Evolutionary conservation across 176 grass and related monocot genomes (phyloP), one percentile per base, ranked within the genome.

Genomic region (bread wheat (Triticum aestivum)): DNA sequence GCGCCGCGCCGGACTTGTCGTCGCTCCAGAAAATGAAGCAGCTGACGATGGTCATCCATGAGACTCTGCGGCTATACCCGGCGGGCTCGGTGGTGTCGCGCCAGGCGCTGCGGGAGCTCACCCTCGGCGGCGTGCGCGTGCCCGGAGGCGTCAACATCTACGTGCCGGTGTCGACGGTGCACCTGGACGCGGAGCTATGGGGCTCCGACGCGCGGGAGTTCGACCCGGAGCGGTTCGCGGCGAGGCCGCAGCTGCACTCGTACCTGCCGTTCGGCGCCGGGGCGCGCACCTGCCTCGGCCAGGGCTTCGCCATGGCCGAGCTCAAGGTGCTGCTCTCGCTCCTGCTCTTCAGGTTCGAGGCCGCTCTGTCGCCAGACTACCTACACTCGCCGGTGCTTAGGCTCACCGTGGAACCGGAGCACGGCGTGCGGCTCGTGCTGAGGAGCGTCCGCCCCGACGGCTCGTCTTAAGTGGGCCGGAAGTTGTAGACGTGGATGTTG

Each of bases 21-120:
- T 85, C 91, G 2, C 84, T 98, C 13, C 92, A 96, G 14, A 92
- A 74, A 87, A 96, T 96, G 96, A 98, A 94, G 85, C 89, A 98
- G 93, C 81, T 98, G 66, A 91, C 93, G 47, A 98, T 95, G 96
- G 91, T 98, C 86, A 98, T 98, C 86, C 93, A 98, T 85, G 96
- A 98, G 89, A 90, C 96, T 10, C 83, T 98, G 69, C 87, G 96
- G 33, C 86, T 98, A 47, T 98, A 98, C 84, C 96, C 96, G 3
- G 88, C 90, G 0, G 96, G 96, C 4, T 80, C 93, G 1, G 92
- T 94, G 26, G 89, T 98, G 84, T 93, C 93, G 6, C 83, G 96
- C 32, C 93, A 94, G 84, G 83, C 93, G 44, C 93, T 98, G 8
- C 86, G 86, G 34, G 93, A 94, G 56, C 70, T 95, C 21, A 79